phyloP scores from a whole-genome alignment of 805 yeast genomes.

The Starmera dryadoides region DNA sequence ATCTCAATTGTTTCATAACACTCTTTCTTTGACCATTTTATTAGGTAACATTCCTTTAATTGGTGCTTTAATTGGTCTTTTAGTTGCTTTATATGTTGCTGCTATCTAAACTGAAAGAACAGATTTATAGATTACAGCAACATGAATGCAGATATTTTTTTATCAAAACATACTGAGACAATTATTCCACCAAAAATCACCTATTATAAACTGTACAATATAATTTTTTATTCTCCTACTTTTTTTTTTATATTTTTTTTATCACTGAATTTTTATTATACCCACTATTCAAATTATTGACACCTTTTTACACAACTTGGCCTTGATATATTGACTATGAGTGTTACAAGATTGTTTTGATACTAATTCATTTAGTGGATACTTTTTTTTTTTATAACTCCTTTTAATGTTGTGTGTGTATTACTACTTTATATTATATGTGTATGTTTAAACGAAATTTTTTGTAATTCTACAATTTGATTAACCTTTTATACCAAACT shows the following conservation, averaged over 20 bases:
- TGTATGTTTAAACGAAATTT: background rate
- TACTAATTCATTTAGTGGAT: background rate
- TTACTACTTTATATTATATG: background rate
- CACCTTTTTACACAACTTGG: too few relatives aligned
- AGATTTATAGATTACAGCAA: too few relatives aligned
- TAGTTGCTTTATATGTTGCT: conserved; percentile 31
- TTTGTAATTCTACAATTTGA: too few relatives aligned
- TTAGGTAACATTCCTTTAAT: conserved; percentile 27
- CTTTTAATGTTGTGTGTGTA: background rate
- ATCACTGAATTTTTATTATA: too few relatives aligned
- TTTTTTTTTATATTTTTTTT: background rate
- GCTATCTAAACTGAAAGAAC: conserved; percentile 4
- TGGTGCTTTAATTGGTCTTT: conserved; percentile 19
- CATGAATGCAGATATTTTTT: too few relatives aligned
- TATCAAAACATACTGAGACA: too few relatives aligned
- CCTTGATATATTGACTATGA: too few relatives aligned
- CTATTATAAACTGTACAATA: too few relatives aligned
- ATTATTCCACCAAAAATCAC: too few relatives aligned
- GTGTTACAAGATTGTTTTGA: too few relatives aligned
- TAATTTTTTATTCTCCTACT: background rate
- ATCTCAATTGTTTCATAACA: conserved; percentile 17
- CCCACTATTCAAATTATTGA: too few relatives aligned
- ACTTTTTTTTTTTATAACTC: background rate
- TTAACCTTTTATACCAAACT: too few relatives aligned
- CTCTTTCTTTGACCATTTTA: conserved; percentile 19